Evolutionary conservation across 768 basidiomycete genomes (phyloP), one percentile per base, ranked within the genome.

Genomic region (Sarcodon aspratus): DNA sequence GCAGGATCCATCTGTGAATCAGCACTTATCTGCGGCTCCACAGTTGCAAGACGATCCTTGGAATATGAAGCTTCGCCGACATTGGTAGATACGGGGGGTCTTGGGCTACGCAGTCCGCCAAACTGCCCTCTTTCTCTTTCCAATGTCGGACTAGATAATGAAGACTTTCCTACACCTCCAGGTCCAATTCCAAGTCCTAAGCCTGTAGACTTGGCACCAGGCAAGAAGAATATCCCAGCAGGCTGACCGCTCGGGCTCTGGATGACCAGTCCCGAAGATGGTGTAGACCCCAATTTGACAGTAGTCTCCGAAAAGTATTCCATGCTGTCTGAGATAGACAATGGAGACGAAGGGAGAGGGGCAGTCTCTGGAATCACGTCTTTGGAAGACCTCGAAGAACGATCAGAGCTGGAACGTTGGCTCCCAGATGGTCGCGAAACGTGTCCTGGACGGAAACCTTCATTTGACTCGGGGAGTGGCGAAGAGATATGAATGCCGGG

Each of bases 141-240:
- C 66, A 73, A 71, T 8, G 34, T 43, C 6, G 57, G 53, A 46
- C 47, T 54, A 11, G 50, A 47, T 10, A 38, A 32, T 11, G 33
- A 37, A 45, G 36, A 49, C 52, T 33, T 54, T 54, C 7, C 52
- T 15, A 12, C 21, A 27, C 21, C 21, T 8, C 17, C 15, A 27
- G 40, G 40, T 15, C 9, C 27, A 27, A 38, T 38, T 15, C 9
- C 27, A 11, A 38, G 12, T 2, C 37, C 37, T 6, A 38, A 18
- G 13, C 37, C 37, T 38, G 13, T 18, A 8, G 55, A 48, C 51
- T 55, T 65, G 59, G 62, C 10, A 54, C 70, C 72, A 1, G 94
- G 95, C 53, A 93, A 86, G 66, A 98, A 99, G 69, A 93, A 89
- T 50, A 99, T 94, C 9, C 93, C 95, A n/a, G 89, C 76, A 2